Evolutionary conservation across 2,329 filamentous ascomycete species (phyloP).

Genomic region (Nothophaeocryptopus gaeumannii): DNA sequence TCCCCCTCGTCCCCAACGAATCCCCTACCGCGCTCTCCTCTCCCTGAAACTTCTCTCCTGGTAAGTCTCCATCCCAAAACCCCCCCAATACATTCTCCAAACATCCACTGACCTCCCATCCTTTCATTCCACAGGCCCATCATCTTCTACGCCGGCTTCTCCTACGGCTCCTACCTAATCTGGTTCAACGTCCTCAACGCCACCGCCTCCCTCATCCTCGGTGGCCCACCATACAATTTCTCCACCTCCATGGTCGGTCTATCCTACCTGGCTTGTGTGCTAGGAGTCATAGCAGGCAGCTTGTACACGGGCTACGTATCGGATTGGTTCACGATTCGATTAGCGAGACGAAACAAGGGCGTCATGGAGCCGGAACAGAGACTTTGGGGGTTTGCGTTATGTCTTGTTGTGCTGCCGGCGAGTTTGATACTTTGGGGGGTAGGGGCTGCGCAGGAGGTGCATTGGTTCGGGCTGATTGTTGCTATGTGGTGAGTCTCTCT

Average conservation of each 20-base stretch:
- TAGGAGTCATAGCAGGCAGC: slow-evolving; percentile 36
- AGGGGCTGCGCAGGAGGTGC: slow-evolving; percentile 44
- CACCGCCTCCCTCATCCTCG: slow-evolving; percentile 38
- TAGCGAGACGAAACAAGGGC: slow-evolving; percentile 38
- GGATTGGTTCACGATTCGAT: slow-evolving; percentile 32
- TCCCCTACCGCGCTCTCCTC: slow-evolving; percentile 30
- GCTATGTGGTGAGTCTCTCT: slow-evolving; percentile 38
- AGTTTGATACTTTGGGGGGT: slow-evolving; percentile 47
- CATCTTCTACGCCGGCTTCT: slow-evolving; percentile 40
- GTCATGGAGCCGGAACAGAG: slow-evolving; percentile 40
- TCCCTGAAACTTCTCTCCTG: slow-evolving; percentile 39
- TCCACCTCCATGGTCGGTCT: slow-evolving; percentile 37
- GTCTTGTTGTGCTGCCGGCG: slow-evolving; percentile 42
- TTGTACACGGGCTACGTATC: slow-evolving; percentile 36
- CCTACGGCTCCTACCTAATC: slow-evolving; percentile 37
- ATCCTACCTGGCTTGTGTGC: slow-evolving; percentile 34
- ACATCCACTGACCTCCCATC: too few relatives aligned
- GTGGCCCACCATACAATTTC: slow-evolving; percentile 36
- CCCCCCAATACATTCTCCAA: too few relatives aligned
- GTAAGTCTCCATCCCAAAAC: too few relatives aligned
- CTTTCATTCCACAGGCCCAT: too few relatives aligned
- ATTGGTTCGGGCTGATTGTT: slow-evolving; percentile 47
- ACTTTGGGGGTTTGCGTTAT: slow-evolving; percentile 38
- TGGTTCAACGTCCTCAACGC: slow-evolving; percentile 35
- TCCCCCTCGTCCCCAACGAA: slow-evolving; percentile 27